Evolutionary conservation across 306 rosid species (phyloP), one percentile per base, ranked within the genome.

Genomic region (Mimosa pudica): DNA sequence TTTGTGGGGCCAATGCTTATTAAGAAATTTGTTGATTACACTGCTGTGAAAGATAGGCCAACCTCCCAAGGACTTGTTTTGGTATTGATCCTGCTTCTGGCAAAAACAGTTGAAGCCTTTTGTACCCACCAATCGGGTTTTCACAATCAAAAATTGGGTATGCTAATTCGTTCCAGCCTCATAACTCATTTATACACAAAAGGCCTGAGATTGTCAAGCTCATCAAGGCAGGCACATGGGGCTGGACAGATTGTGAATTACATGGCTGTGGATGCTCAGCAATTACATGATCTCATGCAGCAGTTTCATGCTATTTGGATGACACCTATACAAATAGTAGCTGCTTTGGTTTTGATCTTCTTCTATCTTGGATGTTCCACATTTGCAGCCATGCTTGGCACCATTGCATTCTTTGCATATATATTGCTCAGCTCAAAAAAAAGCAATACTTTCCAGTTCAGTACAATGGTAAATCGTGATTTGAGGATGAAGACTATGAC

Each of bases 241-340:
- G 65, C 65, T 9, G 65, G 65, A 24, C 65, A 60, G 65, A 60
- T 60, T 60, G 65, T 60, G 36, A 60, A 60, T 60, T 60, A 60
- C 65, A 20, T 60, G 65, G 35, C 65, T 60, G 65, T 60, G 33
- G 36, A 60, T 60, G 36, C 35, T 60, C 65, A 60, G 65, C 65
- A 60, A 33, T 20, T 60, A 8, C 5, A 30, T 20, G 65, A 60
- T 10, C 24, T 60, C 35, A 60, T 10, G 65, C 3, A 8, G 36
- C 65, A 60, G 65, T 33, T 60, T 33, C 65, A 60, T 60, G 8
- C 5, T 60, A 60, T 60, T 60, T 60, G 65, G 65, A 8, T 60
- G 65, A 60, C 12, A 35, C 65, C 65, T 60, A 20, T 60, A 24
- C 65, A 60, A 60, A 10, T 60, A 20, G 65, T 8, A 60, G 36